These are phyloP conservation scores for Fusarium falciforme DNA, from an alignment of 2,329 filamentous ascomycete species.

Conservation along the genomic window DNA sequence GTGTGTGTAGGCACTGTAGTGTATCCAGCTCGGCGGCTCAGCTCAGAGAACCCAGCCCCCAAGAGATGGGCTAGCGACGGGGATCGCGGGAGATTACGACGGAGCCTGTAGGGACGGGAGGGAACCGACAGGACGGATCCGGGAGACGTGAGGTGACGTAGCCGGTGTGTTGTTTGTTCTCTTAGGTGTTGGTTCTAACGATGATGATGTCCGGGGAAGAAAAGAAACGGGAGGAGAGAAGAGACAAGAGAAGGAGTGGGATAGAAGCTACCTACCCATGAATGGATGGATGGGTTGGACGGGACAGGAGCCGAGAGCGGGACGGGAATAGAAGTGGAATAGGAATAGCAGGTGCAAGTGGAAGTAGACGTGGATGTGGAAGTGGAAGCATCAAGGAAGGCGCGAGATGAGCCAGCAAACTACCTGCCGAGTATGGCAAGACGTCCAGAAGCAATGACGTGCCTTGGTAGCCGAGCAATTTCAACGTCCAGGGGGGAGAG, in stretches of 20 bases:
- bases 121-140: constrained; percentile 8
- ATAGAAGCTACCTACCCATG: neutral
- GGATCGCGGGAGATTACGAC: constrained; percentile 15
- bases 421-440: constrained; percentile 1
- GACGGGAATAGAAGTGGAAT: neutral
- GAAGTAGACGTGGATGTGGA: neutral
- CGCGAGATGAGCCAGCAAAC: neutral
- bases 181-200: neutral
- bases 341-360: neutral
- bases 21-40: neutral
- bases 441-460: neutral
- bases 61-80: neutral
- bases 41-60: neutral
- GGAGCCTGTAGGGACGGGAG: constrained; percentile 11
- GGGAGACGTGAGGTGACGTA: constrained; percentile 1
- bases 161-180: neutral
- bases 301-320: neutral
- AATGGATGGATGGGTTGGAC: neutral
- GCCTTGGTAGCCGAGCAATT: neutral
- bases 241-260: neutral
- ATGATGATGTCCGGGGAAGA: neutral
- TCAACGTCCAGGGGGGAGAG: neutral
- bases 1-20: neutral
- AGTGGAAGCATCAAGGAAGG: neutral
- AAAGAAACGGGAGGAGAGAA: neutral